Evolutionary conservation across 192 early-diverging fungal genomes (phyloP).

Genomic region (Backusella tarrabulga): DNA sequence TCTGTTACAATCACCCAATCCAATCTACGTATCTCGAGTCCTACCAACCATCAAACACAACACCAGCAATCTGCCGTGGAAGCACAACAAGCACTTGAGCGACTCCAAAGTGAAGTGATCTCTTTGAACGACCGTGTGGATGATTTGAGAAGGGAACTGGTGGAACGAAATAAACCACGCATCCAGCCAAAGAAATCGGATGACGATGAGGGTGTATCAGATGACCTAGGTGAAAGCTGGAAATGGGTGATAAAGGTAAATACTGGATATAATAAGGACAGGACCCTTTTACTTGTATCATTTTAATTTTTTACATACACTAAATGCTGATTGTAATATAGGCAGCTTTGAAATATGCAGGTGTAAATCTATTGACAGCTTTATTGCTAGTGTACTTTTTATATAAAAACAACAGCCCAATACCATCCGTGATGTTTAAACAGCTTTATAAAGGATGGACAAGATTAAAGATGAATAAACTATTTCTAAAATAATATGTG

Average conservation of each 20-base stretch:
- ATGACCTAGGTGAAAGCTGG: constrained; percentile 19
- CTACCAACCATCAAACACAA: constrained; percentile 14
- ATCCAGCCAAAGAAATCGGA: not conserved
- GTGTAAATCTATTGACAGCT: constrained; percentile 31
- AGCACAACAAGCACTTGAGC: constrained; percentile 30
- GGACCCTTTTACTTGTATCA: not conserved
- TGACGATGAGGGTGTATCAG: not conserved
- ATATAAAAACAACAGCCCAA: constrained; percentile 23
- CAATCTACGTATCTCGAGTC: not conserved
- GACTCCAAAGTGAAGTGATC: constrained; percentile 33
- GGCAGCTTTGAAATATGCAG: constrained; percentile 32
- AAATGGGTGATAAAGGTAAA: constrained; percentile 16
- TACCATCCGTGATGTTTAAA: constrained; percentile 13
- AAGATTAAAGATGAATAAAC: constrained; percentile 5
- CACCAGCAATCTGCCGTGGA: constrained; percentile 22
- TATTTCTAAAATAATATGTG: constrained; percentile 3
- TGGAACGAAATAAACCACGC: constrained; percentile 14
- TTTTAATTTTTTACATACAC: not conserved
- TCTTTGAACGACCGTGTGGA: constrained; percentile 39
- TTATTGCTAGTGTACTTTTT: constrained; percentile 21
- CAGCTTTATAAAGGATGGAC: not conserved
- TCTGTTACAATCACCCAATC: constrained; percentile 1
- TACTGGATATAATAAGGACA: not conserved
- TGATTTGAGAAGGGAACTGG: constrained; percentile 29
- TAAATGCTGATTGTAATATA: not conserved